Evolutionary conservation across 768 basidiomycete genomes (phyloP).

Genomic region (Trametes cinnabarina): DNA sequence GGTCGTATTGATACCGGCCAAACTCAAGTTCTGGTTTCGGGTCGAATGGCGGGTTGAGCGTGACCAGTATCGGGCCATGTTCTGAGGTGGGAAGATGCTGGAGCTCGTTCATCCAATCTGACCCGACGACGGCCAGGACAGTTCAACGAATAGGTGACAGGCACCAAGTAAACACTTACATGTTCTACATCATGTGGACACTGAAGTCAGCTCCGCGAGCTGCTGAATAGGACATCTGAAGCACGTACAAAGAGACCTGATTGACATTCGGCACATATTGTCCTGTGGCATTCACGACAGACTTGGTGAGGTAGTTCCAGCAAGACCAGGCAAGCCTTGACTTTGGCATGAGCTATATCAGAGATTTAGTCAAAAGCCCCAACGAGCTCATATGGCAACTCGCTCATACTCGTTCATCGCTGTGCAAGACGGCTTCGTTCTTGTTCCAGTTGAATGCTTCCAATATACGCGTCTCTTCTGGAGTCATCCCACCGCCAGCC

Average conservation of each 20-base stretch:
- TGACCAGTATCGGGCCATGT: conserved; percentile 65
- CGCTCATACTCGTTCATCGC: conserved; percentile 53
- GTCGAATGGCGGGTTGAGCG: conserved; percentile 70
- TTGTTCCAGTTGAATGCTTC: conserved; percentile 61
- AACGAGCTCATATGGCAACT: no score
- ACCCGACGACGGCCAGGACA: not conserved
- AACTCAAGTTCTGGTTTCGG: conserved; percentile 37
- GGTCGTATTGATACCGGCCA: conserved; percentile 61
- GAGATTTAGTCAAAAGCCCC: not conserved
- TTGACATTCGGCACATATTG: conserved; percentile 47
- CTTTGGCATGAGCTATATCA: conserved; percentile 62
- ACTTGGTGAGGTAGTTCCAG: conserved; percentile 75
- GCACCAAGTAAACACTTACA: not conserved
- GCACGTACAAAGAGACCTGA: conserved; percentile 58
- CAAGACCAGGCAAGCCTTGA: conserved; percentile 64
- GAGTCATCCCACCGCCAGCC: conserved; percentile 47
- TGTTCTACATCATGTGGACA: not conserved
- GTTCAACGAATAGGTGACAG: not conserved
- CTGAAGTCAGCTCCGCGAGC: no score
- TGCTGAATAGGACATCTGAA: conserved; percentile 22
- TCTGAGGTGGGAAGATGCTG: conserved; percentile 57
- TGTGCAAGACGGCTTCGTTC: conserved; percentile 69
- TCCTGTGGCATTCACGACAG: conserved; percentile 37
- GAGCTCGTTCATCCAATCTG: conserved; percentile 75
- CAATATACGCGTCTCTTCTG: conserved; percentile 55